A percentile compares a stretch with the other conserved stretches of the same genome.
These are phyloP conservation scores for Ceratocystis cacaofunesta DNA, from an alignment of 2,329 filamentous ascomycete species.

Conservation along the genomic window DNA sequence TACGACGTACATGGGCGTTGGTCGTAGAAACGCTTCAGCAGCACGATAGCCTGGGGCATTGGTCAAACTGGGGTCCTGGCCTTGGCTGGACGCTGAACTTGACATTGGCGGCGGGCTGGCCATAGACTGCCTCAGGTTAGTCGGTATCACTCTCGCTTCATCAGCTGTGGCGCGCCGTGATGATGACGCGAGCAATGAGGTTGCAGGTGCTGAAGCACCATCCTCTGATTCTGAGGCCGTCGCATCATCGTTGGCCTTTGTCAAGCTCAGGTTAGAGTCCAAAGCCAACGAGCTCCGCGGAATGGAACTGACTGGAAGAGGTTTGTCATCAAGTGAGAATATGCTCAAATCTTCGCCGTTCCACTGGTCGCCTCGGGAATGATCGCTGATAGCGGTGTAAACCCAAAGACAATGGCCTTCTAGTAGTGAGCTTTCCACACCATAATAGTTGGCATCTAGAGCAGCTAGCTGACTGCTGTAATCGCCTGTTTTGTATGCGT, in stretches of 20 bases:
- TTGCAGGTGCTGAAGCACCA: neutral
- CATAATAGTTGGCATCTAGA: constrained; percentile 92
- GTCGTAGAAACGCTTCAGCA: constrained; percentile 83
- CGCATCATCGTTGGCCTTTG: neutral
- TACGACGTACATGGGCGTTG: constrained; percentile 59
- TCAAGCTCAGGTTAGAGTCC: constrained; percentile 13
- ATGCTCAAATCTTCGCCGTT: constrained; percentile 96
- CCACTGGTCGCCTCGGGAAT: constrained; percentile 85
- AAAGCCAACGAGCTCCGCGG: constrained; percentile 19
- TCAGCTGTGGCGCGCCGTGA: constrained; percentile 24
- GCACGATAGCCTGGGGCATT: constrained; percentile 64
- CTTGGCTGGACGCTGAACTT: constrained; percentile 20
- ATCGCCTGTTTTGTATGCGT: constrained; percentile 89
- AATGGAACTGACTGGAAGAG: constrained; percentile 38
- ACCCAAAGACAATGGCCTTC: constrained; percentile 86
- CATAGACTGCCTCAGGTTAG: constrained; percentile 60
- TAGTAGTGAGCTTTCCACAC: constrained; percentile 65
- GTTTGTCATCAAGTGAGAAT: constrained; percentile 66
- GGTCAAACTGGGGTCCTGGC: constrained; percentile 40
- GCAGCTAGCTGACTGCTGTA: constrained; percentile 85
- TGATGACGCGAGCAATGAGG: neutral
- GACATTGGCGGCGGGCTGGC: constrained; percentile 53
- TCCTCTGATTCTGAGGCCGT: neutral
- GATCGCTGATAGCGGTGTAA: constrained; percentile 70
- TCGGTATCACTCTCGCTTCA: constrained; percentile 50